Percentiles rank a stretch among this genome's conserved stretches.
Conservation (phyloP, 2,329 filamentous ascomycete species). For the Diplodia scrobiculata region DNA sequence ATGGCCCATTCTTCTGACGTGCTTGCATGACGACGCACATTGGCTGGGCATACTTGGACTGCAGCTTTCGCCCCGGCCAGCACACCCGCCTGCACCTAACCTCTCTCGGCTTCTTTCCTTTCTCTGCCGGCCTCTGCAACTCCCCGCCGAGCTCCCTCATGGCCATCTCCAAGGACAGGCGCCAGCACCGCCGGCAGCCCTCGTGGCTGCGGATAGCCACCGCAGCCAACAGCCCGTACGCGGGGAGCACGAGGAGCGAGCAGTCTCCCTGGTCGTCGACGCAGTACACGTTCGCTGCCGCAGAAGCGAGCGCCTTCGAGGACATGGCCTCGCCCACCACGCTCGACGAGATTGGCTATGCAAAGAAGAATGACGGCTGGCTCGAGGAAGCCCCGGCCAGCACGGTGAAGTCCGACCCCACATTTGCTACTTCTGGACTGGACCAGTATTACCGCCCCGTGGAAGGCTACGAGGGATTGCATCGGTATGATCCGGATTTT, state of each 20-base stretch:
- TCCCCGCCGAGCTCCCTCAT: not conserved
- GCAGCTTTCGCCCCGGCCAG: constrained; percentile 10
- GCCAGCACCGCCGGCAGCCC: constrained; percentile 18
- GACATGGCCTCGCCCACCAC: constrained; percentile 27
- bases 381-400: constrained; percentile 12
- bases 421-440: constrained; percentile 43
- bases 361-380: constrained; percentile 27
- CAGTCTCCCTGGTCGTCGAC: constrained; percentile 20
- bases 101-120: not conserved
- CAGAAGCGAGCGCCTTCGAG: constrained; percentile 24
- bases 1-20: constrained; percentile 29
- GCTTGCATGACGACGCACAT: constrained; percentile 21
- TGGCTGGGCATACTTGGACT: constrained; percentile 21
- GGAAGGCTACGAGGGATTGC: constrained; percentile 60
- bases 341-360: constrained; percentile 12
- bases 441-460: constrained; percentile 54
- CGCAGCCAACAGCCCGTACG: constrained; percentile 3
- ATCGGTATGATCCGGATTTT: constrained; percentile 61
- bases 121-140: not conserved
- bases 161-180: constrained; percentile 15
- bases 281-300: constrained; percentile 23
- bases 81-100: constrained; percentile 5
- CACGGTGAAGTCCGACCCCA: constrained; percentile 1
- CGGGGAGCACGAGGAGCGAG: constrained; percentile 9
- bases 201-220: constrained; percentile 24